Conservation (phyloP, 2,329 filamentous ascomycete genomes). For the Colletotrichum incanum region DNA sequence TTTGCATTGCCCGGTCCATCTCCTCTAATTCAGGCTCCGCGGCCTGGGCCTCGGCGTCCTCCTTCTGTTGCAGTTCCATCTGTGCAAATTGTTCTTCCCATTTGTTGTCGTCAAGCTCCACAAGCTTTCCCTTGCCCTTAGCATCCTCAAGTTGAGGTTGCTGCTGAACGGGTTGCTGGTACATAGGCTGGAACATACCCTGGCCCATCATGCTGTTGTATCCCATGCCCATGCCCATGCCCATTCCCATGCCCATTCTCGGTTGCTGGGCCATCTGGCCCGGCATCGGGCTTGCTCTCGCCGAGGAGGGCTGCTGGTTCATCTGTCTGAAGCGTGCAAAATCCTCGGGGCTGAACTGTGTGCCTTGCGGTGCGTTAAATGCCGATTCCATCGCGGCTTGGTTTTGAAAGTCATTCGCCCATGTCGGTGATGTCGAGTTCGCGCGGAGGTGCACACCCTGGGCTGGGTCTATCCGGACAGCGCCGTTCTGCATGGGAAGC, state of each 20-base stretch:
- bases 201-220: conserved; percentile 71
- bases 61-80: conserved; percentile 79
- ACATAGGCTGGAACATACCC: conserved; percentile 70
- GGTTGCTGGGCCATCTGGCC: conserved; percentile 61
- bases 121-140: conserved; percentile 92
- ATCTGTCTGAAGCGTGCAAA: conserved; percentile 90
- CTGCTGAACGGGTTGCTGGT: conserved; percentile 61
- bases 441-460: conserved; percentile 68
- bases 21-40: conserved; percentile 89
- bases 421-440: conserved; percentile 68
- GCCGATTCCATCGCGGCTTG: conserved; percentile 81
- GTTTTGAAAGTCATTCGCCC: conserved; percentile 68
- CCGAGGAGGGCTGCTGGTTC: conserved; percentile 68
- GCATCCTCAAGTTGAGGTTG: conserved; percentile 66
- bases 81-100: conserved; percentile 98
- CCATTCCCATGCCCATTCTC: conserved; percentile 62
- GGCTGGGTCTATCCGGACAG: conserved; percentile 64
- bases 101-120: conserved; percentile 92
- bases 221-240: conserved; percentile 67
- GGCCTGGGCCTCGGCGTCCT: conserved; percentile 68
- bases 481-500: conserved; percentile 66
- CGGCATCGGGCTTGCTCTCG: conserved; percentile 74
- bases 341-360: conserved; percentile 84
- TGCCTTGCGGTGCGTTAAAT: conserved; percentile 71
- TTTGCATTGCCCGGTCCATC: conserved; percentile 79